phyloP scores from a whole-genome alignment of 1,284 basidiomycete species.

The Boletus sp. region DNA sequence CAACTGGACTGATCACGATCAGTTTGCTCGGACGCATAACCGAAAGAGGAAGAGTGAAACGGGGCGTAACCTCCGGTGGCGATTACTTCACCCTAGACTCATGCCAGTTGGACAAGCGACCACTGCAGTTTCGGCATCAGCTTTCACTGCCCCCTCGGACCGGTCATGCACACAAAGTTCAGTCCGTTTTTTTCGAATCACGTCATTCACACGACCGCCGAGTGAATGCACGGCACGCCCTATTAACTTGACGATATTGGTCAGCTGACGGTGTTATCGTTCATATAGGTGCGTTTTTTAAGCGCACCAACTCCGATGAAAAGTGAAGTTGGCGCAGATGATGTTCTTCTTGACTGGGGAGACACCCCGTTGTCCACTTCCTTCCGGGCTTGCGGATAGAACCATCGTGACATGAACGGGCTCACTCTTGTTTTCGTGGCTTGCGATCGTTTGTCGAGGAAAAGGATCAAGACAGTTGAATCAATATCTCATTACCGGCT shows the following conservation, averaged over 20 bases:
- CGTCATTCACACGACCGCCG: slow-evolving; percentile 30
- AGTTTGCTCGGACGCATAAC: neutral
- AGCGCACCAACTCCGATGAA: slow-evolving; percentile 21
- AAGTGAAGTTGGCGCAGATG: slow-evolving; percentile 5
- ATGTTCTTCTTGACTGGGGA: slow-evolving; percentile 7
- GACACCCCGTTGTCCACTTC: slow-evolving; percentile 14
- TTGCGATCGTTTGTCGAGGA: slow-evolving; percentile 14
- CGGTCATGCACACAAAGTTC: slow-evolving; percentile 29
- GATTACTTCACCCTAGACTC: slow-evolving; percentile 16
- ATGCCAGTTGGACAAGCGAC: slow-evolving; percentile 16
- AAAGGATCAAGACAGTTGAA: slow-evolving; percentile 7
- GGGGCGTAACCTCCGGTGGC: slow-evolving; percentile 13
- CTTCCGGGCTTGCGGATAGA: slow-evolving; percentile 1
- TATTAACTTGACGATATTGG: slow-evolving; percentile 14
- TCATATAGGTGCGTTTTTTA: slow-evolving; percentile 23
- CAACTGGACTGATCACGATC: slow-evolving; percentile 19
- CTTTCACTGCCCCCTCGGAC: slow-evolving; percentile 14
- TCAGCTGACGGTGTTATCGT: slow-evolving; percentile 22
- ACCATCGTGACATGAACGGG: slow-evolving; percentile 6
- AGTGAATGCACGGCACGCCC: slow-evolving; percentile 14
- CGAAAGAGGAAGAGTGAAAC: neutral
- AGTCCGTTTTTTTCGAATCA: slow-evolving; percentile 24
- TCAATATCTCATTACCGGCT: slow-evolving; percentile 16
- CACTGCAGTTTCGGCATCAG: slow-evolving; percentile 1
- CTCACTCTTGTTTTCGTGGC: neutral